phyloP scores from a whole-genome alignment of 83 land plant species.

The Picea abies region DNA sequence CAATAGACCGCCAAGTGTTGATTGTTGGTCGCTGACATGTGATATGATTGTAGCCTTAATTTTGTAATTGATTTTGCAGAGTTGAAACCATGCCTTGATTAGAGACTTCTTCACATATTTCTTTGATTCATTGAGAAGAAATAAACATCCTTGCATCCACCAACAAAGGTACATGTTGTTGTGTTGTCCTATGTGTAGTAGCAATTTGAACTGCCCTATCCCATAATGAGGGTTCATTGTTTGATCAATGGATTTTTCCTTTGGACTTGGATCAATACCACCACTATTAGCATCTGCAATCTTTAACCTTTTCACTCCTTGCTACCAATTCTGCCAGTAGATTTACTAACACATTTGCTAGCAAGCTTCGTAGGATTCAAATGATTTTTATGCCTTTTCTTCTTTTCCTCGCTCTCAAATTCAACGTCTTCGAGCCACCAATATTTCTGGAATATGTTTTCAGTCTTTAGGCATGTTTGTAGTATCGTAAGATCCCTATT shows the following conservation, averaged over 20 bases:
- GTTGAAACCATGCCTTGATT: background rate
- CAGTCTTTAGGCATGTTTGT: too few species aligned
- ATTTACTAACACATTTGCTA: too few species aligned
- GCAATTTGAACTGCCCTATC: background rate
- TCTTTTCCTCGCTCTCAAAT: too few species aligned
- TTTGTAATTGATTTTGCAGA: slow-evolving; percentile 2
- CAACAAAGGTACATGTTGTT: background rate
- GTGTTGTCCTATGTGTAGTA: background rate
- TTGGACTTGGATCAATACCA: background rate
- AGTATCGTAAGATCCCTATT: too few species aligned
- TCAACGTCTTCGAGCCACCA: too few species aligned
- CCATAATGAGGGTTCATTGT: slow-evolving; percentile 5
- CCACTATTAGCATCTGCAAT: slow-evolving; percentile 4
- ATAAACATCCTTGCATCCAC: background rate
- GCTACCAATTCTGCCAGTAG: too few species aligned
- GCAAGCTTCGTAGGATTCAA: too few species aligned
- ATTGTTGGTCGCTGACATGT: too few species aligned
- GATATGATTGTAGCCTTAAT: background rate
- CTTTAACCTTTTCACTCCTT: background rate
- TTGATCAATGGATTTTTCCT: background rate
- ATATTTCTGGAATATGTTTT: too few species aligned
- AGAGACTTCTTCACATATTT: slow-evolving; percentile 11
- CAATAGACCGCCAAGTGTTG: too few species aligned
- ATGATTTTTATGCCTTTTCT: too few species aligned
- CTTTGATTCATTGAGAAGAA: background rate